Evolutionary conservation across 169 alveolate genomes (phyloP).

Genomic region (Plasmodium blacklocki): DNA sequence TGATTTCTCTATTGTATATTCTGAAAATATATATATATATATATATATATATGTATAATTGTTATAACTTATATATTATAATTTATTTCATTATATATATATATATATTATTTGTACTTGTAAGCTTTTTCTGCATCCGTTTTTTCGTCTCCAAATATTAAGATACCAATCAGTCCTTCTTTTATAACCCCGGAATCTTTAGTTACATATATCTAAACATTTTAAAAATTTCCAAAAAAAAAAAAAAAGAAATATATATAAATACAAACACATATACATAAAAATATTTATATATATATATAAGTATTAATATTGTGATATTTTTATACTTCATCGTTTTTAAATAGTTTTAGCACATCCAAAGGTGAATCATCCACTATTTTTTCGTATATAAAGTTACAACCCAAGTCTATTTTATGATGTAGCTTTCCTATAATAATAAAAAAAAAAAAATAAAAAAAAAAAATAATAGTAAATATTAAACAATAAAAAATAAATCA

Average conservation of each 20-base stretch:
- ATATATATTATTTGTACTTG: constrained; percentile 13
- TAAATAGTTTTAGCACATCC: constrained; percentile 38
- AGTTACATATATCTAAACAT: constrained; percentile 43
- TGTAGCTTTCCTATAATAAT: constrained; percentile 17
- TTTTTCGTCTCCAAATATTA: constrained; percentile 57
- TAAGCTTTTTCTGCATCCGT: constrained; percentile 43
- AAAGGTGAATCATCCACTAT: constrained; percentile 32
- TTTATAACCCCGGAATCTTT: constrained; percentile 9
- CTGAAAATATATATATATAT: not conserved
- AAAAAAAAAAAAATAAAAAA: not conserved
- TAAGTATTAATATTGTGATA: not conserved
- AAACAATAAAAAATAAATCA: not conserved
- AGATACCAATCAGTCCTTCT: constrained; percentile 55
- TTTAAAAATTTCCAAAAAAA: too few relatives aligned
- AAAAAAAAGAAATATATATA: not conserved
- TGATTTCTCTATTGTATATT: constrained; percentile 41
- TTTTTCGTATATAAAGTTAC: constrained; percentile 27
- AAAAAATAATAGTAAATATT: not conserved
- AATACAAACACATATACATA: too few relatives aligned
- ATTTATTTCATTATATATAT: too few relatives aligned
- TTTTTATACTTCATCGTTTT: constrained; percentile 32
- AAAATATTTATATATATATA: not conserved
- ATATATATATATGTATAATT: not conserved
- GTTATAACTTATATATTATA: too few relatives aligned
- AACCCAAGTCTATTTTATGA: not conserved